Conservation (phyloP, 768 basidiomycete species). For the Rhizopogon vesiculosus region DNA sequence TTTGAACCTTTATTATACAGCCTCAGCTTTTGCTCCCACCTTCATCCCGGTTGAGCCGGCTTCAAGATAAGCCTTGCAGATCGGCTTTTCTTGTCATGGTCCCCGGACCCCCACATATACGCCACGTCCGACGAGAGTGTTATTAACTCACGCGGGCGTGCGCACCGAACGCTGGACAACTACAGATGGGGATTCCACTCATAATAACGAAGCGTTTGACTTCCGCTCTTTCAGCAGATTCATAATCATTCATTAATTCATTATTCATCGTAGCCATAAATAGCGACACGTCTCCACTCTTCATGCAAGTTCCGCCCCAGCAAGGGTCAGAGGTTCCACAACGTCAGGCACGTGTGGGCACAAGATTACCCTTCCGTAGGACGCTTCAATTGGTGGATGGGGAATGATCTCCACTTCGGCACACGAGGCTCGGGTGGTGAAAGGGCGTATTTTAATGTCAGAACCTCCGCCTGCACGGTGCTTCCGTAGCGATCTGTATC, state of each 20-base stretch:
- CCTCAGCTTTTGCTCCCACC: conserved; percentile 2
- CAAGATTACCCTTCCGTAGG: background rate
- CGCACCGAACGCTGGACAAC: too few relatives aligned
- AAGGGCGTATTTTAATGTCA: background rate
- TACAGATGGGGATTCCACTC: too few relatives aligned
- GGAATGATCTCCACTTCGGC: background rate
- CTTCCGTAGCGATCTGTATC: too few relatives aligned
- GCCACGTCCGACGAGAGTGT: too few relatives aligned
- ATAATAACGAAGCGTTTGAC: too few relatives aligned
- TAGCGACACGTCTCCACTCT: too few relatives aligned
- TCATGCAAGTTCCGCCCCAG: background rate
- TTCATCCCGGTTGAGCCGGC: conserved; percentile 3
- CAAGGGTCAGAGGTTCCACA: background rate
- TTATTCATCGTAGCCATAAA: too few relatives aligned
- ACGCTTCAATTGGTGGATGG: background rate
- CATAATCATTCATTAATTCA: too few relatives aligned
- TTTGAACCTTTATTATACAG: background rate
- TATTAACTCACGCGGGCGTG: too few relatives aligned
- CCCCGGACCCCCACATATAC: too few relatives aligned
- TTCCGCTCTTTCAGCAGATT: too few relatives aligned
- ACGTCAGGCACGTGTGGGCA: background rate
- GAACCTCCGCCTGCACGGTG: background rate
- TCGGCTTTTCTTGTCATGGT: background rate
- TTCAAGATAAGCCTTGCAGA: background rate
- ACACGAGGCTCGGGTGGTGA: background rate